Conservation (phyloP, 2,329 filamentous ascomycete species). For the Fusarium goolgardi region DNA sequence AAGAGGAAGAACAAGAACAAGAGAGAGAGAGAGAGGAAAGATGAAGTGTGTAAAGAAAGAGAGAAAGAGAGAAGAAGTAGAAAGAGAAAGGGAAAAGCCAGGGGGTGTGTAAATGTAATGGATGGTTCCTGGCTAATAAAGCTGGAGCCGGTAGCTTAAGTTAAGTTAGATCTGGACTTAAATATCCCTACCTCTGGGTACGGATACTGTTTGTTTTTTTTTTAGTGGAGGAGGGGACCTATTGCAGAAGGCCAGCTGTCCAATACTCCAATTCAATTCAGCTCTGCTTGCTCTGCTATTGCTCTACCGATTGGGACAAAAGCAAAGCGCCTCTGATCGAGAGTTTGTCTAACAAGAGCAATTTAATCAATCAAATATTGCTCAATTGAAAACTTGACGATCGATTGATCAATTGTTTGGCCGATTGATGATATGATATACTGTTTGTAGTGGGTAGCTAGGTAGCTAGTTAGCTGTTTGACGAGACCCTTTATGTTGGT, state of each 20-base stretch:
- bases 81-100: constrained; percentile 5
- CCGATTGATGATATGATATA: background rate
- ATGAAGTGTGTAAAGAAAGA: constrained; percentile 4
- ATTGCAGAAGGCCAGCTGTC: constrained; percentile 42
- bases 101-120: constrained; percentile 17
- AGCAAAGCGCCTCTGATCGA: constrained; percentile 21
- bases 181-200: constrained; percentile 18
- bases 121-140: constrained; percentile 32
- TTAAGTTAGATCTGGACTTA: constrained; percentile 22
- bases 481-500: constrained; percentile 29
- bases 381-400: background rate
- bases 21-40: constrained; percentile 15
- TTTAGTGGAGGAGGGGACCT: constrained; percentile 31
- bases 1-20: constrained; percentile 11
- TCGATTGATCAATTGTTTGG: background rate
- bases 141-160: constrained; percentile 11
- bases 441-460: background rate
- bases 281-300: constrained; percentile 3
- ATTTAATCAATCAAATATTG: background rate
- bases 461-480: background rate
- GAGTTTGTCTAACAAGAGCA: background rate
- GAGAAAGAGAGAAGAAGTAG: constrained; percentile 6
- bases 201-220: constrained; percentile 20
- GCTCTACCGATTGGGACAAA: constrained; percentile 17
- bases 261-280: constrained; percentile 23